These are phyloP conservation scores for Ustilaginoidea virens DNA, from an alignment of 2,329 filamentous ascomycete species.

Conservation along the genomic window DNA sequence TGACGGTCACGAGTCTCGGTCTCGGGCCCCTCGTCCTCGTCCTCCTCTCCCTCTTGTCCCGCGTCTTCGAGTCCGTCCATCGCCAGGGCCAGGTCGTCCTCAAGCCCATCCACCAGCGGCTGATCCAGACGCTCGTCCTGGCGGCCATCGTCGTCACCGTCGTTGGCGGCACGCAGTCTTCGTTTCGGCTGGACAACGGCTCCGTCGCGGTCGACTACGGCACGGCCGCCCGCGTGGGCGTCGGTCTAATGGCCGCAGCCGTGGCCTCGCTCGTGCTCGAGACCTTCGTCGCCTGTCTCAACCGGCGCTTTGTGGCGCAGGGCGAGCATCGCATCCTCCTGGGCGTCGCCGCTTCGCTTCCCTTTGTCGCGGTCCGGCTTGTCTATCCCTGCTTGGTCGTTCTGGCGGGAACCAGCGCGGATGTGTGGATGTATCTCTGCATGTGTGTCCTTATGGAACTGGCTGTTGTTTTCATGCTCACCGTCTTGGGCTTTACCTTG, in stretches of 20 bases:
- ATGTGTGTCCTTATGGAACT: conserved; percentile 19
- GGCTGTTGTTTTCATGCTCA: conserved; percentile 15
- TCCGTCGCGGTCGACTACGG: conserved; percentile 13
- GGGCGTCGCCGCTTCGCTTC: conserved; percentile 17
- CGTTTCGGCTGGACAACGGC: conserved; percentile 9
- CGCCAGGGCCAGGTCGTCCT: conserved; percentile 16
- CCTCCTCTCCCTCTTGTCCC: conserved; percentile 16
- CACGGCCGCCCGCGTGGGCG: conserved; percentile 12
- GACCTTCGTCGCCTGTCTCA: conserved; percentile 22
- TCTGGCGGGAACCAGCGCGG: conserved; percentile 12
- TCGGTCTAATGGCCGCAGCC: conserved; percentile 18
- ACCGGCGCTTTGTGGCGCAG: conserved; percentile 23
- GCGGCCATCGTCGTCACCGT: conserved; percentile 21
- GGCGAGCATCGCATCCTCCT: conserved; percentile 41
- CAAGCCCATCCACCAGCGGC: conserved; percentile 14
- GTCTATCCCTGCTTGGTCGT: conserved; percentile 15
- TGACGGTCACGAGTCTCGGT: conserved; percentile 16
- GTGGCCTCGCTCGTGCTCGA: conserved; percentile 24
- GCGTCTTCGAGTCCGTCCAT: conserved; percentile 31
- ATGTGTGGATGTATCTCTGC: conserved; percentile 16
- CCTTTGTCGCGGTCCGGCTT: conserved; percentile 18
- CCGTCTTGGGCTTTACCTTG: conserved; percentile 15
- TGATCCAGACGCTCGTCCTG: conserved; percentile 26
- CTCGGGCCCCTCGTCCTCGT: conserved; percentile 32
- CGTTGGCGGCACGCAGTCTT: conserved; percentile 15